Percentiles rank a stretch among this genome's conserved stretches.
Evolutionary conservation across 371 early-diverging fungal species (phyloP).

Genomic region (Capniomyces stellatus): DNA sequence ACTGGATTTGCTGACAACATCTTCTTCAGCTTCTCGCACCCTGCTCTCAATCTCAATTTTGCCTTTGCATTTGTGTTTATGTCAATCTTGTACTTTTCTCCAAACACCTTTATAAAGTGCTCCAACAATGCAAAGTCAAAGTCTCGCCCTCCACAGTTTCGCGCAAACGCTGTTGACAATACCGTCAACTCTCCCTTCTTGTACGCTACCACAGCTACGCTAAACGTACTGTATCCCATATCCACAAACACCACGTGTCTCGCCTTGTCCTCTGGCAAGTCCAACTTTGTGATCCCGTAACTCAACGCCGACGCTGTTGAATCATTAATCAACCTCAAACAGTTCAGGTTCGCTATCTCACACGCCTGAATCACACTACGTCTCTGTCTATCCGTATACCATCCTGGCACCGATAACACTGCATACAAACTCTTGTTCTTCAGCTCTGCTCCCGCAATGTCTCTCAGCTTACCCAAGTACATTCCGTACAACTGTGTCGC

Average conservation of each 20-base stretch:
- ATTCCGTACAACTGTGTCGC: conserved; percentile 80
- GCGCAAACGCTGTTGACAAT: conserved; percentile 76
- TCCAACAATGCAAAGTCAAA: conserved; percentile 80
- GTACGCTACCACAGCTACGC: conserved; percentile 77
- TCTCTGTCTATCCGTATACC: conserved; percentile 89
- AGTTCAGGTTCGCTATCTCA: conserved; percentile 83
- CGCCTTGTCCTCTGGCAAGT: conserved; percentile 88
- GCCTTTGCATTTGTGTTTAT: conserved; percentile 81
- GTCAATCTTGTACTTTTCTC: conserved; percentile 88
- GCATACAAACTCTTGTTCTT: conserved; percentile 74
- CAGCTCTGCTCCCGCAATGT: conserved; percentile 67
- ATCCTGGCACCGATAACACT: conserved; percentile 86
- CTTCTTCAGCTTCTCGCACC: conserved; percentile 91
- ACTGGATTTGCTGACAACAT: conserved; percentile 81
- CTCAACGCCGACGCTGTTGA: conserved; percentile 85
- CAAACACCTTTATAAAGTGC: conserved; percentile 68
- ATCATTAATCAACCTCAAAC: conserved; percentile 82
- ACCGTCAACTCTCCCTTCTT: conserved; percentile 87
- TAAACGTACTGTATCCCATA: conserved; percentile 82
- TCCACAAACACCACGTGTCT: conserved; percentile 86
- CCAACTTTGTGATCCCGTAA: conserved; percentile 93
- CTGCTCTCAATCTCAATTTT: conserved; percentile 72
- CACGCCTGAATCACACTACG: conserved; percentile 76
- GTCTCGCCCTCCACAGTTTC: conserved; percentile 87
- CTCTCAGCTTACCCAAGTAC: conserved; percentile 84